Conservation (phyloP, 805 yeast species). For the Scheffersomyces spartinae region DNA sequence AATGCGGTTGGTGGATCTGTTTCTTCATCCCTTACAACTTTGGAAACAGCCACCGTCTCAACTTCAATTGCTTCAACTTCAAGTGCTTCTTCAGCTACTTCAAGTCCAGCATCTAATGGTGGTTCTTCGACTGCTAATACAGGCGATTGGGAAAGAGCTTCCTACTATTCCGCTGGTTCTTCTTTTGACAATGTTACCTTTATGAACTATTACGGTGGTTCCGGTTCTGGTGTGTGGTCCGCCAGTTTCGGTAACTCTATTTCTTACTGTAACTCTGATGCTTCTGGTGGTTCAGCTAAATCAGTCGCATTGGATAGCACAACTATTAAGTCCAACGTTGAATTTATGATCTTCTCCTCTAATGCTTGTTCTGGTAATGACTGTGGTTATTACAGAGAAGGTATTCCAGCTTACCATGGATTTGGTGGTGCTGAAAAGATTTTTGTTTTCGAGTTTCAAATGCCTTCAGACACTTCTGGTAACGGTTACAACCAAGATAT, state of each 20-base stretch:
- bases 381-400: constrained; percentile 82
- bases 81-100: constrained; percentile 8
- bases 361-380: constrained; percentile 40
- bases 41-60: constrained; percentile 6
- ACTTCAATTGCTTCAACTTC: constrained; percentile 11
- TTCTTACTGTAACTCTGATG: constrained; percentile 73
- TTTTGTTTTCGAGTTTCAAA: constrained; percentile 84
- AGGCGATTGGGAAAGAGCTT: constrained; percentile 61
- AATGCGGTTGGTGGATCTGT: constrained; percentile 7
- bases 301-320: constrained; percentile 61
- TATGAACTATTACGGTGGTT: constrained; percentile 83
- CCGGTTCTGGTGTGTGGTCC: constrained; percentile 85
- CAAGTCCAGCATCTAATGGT: constrained; percentile 24
- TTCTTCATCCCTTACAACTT: constrained; percentile 1
- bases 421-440: constrained; percentile 77
- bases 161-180: constrained; percentile 65
- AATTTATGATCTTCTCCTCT: constrained; percentile 75
- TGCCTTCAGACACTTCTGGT: constrained; percentile 61
- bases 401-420: constrained; percentile 90
- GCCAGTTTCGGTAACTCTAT: constrained; percentile 84
- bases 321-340: constrained; percentile 60
- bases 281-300: constrained; percentile 57
- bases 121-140: constrained; percentile 26
- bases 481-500: constrained; percentile 66
- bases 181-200: constrained; percentile 62